Conservation (phyloP, 331 rosid species). For the Arachis monticola region DNA sequence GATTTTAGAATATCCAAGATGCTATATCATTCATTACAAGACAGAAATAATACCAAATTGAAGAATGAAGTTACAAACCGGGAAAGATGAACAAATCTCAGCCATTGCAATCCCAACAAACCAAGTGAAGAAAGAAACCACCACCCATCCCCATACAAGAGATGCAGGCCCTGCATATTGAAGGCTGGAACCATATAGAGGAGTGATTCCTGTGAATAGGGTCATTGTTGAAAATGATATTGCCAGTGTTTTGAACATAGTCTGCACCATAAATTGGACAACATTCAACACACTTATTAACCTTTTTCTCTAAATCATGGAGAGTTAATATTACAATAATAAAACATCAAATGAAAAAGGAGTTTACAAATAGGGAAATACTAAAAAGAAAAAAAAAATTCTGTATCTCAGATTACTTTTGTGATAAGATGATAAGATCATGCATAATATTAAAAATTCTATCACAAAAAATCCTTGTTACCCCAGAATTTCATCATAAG, state of each 20-base stretch:
- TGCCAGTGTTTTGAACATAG: constrained; percentile 85
- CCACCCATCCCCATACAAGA: constrained; percentile 93
- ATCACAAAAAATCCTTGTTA: too few relatives aligned
- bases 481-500: too few relatives aligned
- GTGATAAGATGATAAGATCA: too few relatives aligned
- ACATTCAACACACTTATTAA: background rate
- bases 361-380: too few relatives aligned
- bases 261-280: constrained; percentile 54
- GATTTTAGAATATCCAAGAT: too few relatives aligned
- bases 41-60: background rate
- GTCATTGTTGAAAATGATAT: constrained; percentile 88
- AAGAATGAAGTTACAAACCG: constrained; percentile 48
- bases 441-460: too few relatives aligned
- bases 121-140: constrained; percentile 85
- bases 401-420: too few relatives aligned
- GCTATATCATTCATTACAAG: too few relatives aligned
- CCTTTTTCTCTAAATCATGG: too few relatives aligned
- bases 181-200: constrained; percentile 82
- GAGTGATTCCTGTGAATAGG: constrained; percentile 91
- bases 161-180: constrained; percentile 83
- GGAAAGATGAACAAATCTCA: constrained; percentile 93
- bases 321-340: too few relatives aligned
- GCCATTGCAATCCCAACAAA: constrained; percentile 91
- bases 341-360: too few relatives aligned
- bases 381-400: too few relatives aligned